Percentiles rank a stretch among this genome's conserved stretches.
Conservation (phyloP, 2,329 filamentous ascomycete genomes). For the Pseudogymnoascus sp. region DNA sequence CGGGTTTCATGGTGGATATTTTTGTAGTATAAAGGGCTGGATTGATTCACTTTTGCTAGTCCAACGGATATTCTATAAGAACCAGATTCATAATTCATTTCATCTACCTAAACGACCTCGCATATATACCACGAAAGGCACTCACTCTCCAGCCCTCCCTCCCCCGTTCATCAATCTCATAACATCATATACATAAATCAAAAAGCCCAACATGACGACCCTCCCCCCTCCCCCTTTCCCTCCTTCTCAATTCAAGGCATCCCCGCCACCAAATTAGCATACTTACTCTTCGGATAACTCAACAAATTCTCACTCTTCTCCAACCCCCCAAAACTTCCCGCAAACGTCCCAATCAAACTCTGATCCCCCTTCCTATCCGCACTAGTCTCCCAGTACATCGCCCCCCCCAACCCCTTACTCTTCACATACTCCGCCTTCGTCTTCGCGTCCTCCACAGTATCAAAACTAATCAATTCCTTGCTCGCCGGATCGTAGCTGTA, state of each 20-base stretch:
- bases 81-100: no score
- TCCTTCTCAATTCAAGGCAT: no score
- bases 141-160: no score
- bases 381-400: conserved; percentile 80
- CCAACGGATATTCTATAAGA: no score
- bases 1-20: no score
- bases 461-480: conserved; percentile 62
- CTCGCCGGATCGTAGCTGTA: conserved; percentile 58
- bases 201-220: not conserved
- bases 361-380: conserved; percentile 53
- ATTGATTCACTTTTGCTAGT: no score
- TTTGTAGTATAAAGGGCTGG: no score
- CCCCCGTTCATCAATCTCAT: not conserved
- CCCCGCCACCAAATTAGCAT: conserved; percentile 41
- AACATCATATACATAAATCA: not conserved
- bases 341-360: conserved; percentile 49
- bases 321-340: conserved; percentile 33
- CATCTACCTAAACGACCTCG: no score
- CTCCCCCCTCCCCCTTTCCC: not conserved
- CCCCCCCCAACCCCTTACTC: conserved; percentile 55
- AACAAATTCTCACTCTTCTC: conserved; percentile 42
- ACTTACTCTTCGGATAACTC: conserved; percentile 44
- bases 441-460: conserved; percentile 51
- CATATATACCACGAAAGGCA: no score
- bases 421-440: conserved; percentile 59